These are phyloP conservation scores for Diaporthe batatas DNA, from an alignment of 2,329 filamentous ascomycete genomes.

Conservation along the genomic window DNA sequence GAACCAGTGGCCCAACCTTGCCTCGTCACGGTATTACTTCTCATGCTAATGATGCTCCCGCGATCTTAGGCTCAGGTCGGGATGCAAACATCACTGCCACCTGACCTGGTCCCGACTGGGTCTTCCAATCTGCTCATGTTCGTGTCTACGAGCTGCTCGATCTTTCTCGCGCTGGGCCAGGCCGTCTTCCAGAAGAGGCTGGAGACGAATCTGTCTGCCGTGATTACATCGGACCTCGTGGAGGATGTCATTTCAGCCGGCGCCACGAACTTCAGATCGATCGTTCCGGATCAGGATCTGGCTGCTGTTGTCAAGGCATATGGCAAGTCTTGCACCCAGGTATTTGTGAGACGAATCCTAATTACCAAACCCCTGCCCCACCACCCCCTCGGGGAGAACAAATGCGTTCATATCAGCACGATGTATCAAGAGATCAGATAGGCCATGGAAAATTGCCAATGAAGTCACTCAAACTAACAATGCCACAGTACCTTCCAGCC, in stretches of 20 bases:
- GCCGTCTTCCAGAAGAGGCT: slow-evolving; percentile 56
- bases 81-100: slow-evolving; percentile 3
- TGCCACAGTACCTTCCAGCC: not conserved
- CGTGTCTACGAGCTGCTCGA: slow-evolving; percentile 50
- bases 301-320: not conserved
- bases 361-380: too few relatives aligned
- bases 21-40: not conserved
- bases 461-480: not conserved
- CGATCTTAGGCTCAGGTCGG: slow-evolving; percentile 48
- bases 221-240: not conserved
- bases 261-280: slow-evolving; percentile 2
- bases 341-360: not conserved
- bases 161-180: slow-evolving; percentile 62
- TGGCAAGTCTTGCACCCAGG: slow-evolving; percentile 1
- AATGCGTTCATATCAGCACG: too few relatives aligned
- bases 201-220: not conserved
- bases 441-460: not conserved
- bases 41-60: not conserved
- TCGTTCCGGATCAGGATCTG: not conserved
- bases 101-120: not conserved
- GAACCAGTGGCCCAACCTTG: too few relatives aligned
- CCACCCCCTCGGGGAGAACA: too few relatives aligned
- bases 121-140: not conserved
- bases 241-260: not conserved
- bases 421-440: not conserved